Evolutionary conservation across 2,329 filamentous ascomycete genomes (phyloP).

Genomic region (Fusarium heterosporum): DNA sequence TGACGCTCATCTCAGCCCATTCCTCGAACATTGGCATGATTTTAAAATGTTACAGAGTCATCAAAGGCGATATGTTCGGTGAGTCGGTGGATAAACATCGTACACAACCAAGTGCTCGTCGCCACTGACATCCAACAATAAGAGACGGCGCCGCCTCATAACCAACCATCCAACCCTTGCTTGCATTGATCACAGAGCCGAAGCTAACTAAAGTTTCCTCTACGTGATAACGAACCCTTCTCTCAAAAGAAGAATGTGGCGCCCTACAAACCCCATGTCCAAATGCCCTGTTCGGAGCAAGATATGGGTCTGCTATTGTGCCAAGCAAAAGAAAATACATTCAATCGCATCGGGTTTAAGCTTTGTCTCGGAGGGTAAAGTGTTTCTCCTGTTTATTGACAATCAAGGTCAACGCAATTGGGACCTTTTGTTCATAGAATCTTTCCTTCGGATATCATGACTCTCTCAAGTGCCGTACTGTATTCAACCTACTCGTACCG

Average conservation of each 20-base stretch:
- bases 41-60: neutral
- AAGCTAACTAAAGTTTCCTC: neutral
- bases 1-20: neutral
- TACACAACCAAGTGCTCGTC: conserved; percentile 3
- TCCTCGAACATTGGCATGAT: conserved; percentile 4
- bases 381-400: conserved; percentile 14
- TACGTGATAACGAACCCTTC: conserved; percentile 31
- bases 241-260: conserved; percentile 29
- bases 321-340: conserved; percentile 23
- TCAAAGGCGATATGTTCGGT: neutral
- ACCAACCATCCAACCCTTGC: conserved; percentile 5
- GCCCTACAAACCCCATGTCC: conserved; percentile 35
- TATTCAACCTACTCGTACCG: conserved; percentile 17
- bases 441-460: conserved; percentile 17
- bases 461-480: conserved; percentile 23
- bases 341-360: conserved; percentile 29
- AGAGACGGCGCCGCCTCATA: neutral
- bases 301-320: conserved; percentile 36
- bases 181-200: conserved; percentile 9
- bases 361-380: conserved; percentile 24
- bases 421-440: neutral
- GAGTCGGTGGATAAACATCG: neutral
- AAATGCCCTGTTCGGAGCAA: conserved; percentile 32
- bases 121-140: neutral
- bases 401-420: conserved; percentile 9